Percentiles rank a stretch among this genome's conserved stretches.
phyloP scores from a whole-genome alignment of 345 rosid species.

The Pseudoturritis turrita region DNA sequence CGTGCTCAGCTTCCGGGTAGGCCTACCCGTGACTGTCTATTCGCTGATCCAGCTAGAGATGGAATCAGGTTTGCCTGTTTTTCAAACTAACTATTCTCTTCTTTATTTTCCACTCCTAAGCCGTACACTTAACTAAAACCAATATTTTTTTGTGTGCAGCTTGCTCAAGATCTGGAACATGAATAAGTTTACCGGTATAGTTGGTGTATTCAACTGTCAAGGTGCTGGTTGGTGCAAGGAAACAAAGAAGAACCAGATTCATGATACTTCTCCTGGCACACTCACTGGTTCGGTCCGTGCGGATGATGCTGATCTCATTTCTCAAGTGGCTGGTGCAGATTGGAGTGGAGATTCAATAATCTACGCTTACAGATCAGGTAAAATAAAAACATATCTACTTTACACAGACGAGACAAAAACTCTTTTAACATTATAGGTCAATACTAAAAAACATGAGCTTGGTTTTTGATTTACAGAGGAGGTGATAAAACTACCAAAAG shows the following conservation, averaged over 20 bases:
- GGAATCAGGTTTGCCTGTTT: slow-evolving; percentile 50
- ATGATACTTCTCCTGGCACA: slow-evolving; percentile 80
- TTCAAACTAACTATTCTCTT: neutral
- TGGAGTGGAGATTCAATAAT: slow-evolving; percentile 77
- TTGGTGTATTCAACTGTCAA: slow-evolving; percentile 96
- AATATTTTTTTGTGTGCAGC: slow-evolving; percentile 29
- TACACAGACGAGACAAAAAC: neutral
- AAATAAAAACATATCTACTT: neutral
- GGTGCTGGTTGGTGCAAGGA: slow-evolving; percentile 98
- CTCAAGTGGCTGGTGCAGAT: slow-evolving; percentile 64
- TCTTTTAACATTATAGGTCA: neutral
- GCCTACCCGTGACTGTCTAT: slow-evolving; percentile 88
- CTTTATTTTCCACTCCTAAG: neutral
- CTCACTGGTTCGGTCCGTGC: slow-evolving; percentile 62
- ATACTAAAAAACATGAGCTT: neutral
- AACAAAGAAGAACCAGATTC: slow-evolving; percentile 74
- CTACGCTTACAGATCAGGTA: slow-evolving; percentile 79
- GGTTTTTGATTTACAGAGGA: slow-evolving; percentile 51
- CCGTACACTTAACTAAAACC: neutral
- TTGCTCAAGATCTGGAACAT: slow-evolving; percentile 90
- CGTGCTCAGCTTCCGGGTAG: slow-evolving; percentile 87
- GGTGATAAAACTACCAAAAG: slow-evolving; percentile 62
- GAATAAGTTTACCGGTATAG: slow-evolving; percentile 78
- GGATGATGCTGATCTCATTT: slow-evolving; percentile 65
- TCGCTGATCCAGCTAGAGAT: slow-evolving; percentile 88